phyloP scores from a whole-genome alignment of 768 basidiomycete genomes.

The Aureoboletus auriporus region DNA sequence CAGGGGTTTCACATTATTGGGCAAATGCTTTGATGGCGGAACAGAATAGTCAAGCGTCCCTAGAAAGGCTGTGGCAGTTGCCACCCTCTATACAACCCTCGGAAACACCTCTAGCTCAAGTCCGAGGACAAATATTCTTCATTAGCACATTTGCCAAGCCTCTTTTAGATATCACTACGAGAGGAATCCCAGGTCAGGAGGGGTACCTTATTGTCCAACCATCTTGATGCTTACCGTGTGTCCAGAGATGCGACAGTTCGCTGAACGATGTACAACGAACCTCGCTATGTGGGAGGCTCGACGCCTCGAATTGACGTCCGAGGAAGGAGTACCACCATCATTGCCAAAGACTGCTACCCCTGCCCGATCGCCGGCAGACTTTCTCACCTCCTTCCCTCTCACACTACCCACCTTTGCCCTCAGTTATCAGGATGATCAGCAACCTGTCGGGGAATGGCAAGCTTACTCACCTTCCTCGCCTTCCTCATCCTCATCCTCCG shows the following conservation, averaged over 20 bases:
- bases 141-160: slow-evolving; percentile 80
- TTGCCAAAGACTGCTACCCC: slow-evolving; percentile 17
- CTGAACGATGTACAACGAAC: slow-evolving; percentile 65
- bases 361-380: slow-evolving; percentile 38
- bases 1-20: slow-evolving; percentile 91
- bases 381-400: slow-evolving; percentile 53
- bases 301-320: slow-evolving; percentile 34
- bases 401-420: slow-evolving; percentile 45
- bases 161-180: slow-evolving; percentile 70
- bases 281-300: slow-evolving; percentile 64
- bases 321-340: slow-evolving; percentile 5
- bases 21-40: slow-evolving; percentile 83
- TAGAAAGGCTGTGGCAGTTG: slow-evolving; percentile 77
- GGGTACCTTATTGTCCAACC: background rate
- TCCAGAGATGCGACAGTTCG: slow-evolving; percentile 65
- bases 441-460: slow-evolving; percentile 21
- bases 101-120: slow-evolving; percentile 58
- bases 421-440: slow-evolving; percentile 23
- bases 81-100: slow-evolving; percentile 50
- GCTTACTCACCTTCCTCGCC: slow-evolving; percentile 27
- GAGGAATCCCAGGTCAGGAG: slow-evolving; percentile 66
- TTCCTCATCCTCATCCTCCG: slow-evolving; percentile 29
- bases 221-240: slow-evolving; percentile 9
- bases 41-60: slow-evolving; percentile 85
- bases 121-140: slow-evolving; percentile 85